These are phyloP conservation scores for Boletus speciosus DNA, from an alignment of 768 basidiomycete species.

Conservation along the genomic window DNA sequence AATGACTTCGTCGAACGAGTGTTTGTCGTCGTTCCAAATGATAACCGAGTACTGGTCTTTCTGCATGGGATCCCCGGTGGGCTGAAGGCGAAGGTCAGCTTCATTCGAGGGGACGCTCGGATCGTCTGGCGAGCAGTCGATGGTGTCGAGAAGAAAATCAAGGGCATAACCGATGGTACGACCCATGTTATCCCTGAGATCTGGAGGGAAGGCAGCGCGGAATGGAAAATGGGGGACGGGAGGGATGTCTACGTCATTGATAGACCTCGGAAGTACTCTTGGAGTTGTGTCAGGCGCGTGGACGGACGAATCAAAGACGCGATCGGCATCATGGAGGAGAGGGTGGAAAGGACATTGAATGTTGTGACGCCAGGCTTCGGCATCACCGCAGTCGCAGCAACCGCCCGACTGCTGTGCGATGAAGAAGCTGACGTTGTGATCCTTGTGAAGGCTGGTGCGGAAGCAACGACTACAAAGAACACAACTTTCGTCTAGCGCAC, in stretches of 20 bases:
- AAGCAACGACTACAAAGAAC: slow-evolving; percentile 91
- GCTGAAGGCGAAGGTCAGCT: slow-evolving; percentile 67
- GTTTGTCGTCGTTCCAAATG: slow-evolving; percentile 97
- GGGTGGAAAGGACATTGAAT: slow-evolving; percentile 78
- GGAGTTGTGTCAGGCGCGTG: slow-evolving; percentile 38
- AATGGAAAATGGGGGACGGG: slow-evolving; percentile 59
- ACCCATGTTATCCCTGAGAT: slow-evolving; percentile 71
- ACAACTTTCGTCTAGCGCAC: slow-evolving; percentile 86
- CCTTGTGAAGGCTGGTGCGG: slow-evolving; percentile 78
- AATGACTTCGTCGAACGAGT: slow-evolving; percentile 86
- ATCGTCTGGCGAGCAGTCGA: slow-evolving; percentile 81
- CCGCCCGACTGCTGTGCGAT: slow-evolving; percentile 89
- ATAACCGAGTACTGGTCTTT: slow-evolving; percentile 79
- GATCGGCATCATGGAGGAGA: slow-evolving; percentile 32
- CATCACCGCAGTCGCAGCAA: slow-evolving; percentile 94
- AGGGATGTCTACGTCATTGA: slow-evolving; percentile 49
- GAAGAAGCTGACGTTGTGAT: slow-evolving; percentile 92
- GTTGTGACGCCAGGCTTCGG: slow-evolving; percentile 75
- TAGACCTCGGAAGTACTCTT: slow-evolving; percentile 38
- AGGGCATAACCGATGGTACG: slow-evolving; percentile 72
- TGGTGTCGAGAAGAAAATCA: slow-evolving; percentile 79
- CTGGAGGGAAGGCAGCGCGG: slow-evolving; percentile 54
- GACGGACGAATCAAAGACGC: slow-evolving; percentile 4
- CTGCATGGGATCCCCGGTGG: slow-evolving; percentile 74
- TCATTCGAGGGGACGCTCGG: slow-evolving; percentile 62